phyloP scores from a whole-genome alignment of 2,329 filamentous ascomycete species.

The Ceratocystis diversiconidia region DNA sequence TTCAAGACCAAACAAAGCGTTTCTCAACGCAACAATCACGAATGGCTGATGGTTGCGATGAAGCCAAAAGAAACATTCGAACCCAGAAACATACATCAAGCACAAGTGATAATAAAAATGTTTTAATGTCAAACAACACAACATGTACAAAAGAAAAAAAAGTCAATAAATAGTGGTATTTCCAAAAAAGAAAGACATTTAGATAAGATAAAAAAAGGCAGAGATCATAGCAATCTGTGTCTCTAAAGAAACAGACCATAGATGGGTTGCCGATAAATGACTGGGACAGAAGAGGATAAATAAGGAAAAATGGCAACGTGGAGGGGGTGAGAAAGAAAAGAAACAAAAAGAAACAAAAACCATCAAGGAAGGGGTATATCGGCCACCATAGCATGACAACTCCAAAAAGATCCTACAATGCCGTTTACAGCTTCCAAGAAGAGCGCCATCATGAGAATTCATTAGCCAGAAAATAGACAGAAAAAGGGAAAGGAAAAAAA shows the following conservation, averaged over 20 bases:
- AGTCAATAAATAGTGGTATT: background rate
- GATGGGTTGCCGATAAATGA: conserved; percentile 5
- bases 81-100: too few species aligned
- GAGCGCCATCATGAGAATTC: conserved; percentile 3
- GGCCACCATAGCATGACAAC: conserved; percentile 2
- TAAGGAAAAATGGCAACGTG: background rate
- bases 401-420: conserved; percentile 2
- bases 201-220: background rate
- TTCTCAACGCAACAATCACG: too few species aligned
- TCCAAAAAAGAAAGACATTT: background rate
- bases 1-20: too few species aligned
- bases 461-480: background rate
- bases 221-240: background rate
- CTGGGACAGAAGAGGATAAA: conserved; percentile 10
- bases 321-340: conserved; percentile 20
- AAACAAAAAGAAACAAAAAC: conserved; percentile 11
- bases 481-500: conserved; percentile 6
- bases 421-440: background rate
- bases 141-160: background rate
- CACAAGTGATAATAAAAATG: too few species aligned
- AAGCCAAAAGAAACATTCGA: too few species aligned
- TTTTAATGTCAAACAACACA: background rate
- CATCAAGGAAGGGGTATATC: background rate
- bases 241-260: background rate
- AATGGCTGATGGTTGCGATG: too few species aligned